Conservation (phyloP, 169 alveolate genomes). For the Eimeria praecox region DNA sequence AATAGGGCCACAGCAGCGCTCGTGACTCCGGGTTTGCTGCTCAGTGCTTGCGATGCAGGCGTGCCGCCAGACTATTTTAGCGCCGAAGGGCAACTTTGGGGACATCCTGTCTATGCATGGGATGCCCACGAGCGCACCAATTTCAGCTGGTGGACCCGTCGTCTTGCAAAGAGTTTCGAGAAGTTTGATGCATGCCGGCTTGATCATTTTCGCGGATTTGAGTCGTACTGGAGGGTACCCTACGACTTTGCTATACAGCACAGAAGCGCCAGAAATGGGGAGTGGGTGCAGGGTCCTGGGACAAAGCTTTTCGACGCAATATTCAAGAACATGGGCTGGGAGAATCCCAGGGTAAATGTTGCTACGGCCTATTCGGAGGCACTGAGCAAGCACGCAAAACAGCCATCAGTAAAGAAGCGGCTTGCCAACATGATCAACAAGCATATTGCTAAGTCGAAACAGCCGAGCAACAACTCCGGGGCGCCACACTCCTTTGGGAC, state of each 20-base stretch:
- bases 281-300: conserved; percentile 81
- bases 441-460: background rate
- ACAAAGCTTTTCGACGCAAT: conserved; percentile 72
- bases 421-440: conserved; percentile 16
- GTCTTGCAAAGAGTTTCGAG: conserved; percentile 68
- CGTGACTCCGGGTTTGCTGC: background rate
- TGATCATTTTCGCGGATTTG: conserved; percentile 82
- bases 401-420: conserved; percentile 25
- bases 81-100: conserved; percentile 83
- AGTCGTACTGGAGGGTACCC: conserved; percentile 82
- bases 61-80: conserved; percentile 81
- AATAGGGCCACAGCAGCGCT: background rate
- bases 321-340: conserved; percentile 79
- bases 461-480: conserved; percentile 4
- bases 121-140: conserved; percentile 70
- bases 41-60: conserved; percentile 64
- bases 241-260: conserved; percentile 70
- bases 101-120: conserved; percentile 82
- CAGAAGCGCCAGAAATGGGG: conserved; percentile 78
- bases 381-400: conserved; percentile 24
- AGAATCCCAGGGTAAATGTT: conserved; percentile 71
- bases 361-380: conserved; percentile 69
- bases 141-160: conserved; percentile 80
- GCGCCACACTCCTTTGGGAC: conserved; percentile 26
- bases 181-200: conserved; percentile 75